These are phyloP conservation scores for Didymella lethalis DNA, from an alignment of 2,329 filamentous ascomycete species.

Conservation along the genomic window DNA sequence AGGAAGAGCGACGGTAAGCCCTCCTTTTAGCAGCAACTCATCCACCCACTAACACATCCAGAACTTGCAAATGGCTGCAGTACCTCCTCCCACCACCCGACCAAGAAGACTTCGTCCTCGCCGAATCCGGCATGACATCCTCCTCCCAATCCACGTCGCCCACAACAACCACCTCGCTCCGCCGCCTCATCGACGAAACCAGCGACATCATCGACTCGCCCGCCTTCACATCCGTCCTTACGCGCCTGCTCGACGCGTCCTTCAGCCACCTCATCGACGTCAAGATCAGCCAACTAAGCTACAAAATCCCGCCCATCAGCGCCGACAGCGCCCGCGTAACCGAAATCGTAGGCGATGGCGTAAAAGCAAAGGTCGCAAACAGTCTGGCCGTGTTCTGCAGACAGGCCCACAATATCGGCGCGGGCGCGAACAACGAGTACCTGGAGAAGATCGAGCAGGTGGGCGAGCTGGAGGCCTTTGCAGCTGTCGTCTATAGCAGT, in stretches of 20 bases:
- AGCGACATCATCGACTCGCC: conserved; percentile 95
- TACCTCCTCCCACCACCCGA: conserved; percentile 82
- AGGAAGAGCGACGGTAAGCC: conserved; percentile 65
- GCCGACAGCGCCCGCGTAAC: conserved; percentile 55
- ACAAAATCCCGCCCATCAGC: conserved; percentile 66
- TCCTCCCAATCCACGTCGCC: conserved; percentile 49
- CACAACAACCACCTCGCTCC: conserved; percentile 65
- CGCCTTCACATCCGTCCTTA: conserved; percentile 84
- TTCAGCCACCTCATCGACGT: conserved; percentile 85
- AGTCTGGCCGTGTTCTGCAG: conserved; percentile 88
- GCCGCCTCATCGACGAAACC: conserved; percentile 91
- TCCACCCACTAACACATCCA: conserved; percentile 29
- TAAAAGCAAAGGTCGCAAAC: conserved; percentile 80
- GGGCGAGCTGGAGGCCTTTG: conserved; percentile 80
- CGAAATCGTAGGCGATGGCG: conserved; percentile 61
- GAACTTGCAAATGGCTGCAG: conserved; percentile 75
- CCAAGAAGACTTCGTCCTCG: conserved; percentile 83
- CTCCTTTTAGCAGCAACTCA: neutral
- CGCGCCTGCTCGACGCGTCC: conserved; percentile 82
- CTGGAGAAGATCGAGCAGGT: conserved; percentile 76
- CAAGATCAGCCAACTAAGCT: conserved; percentile 81
- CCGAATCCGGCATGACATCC: conserved; percentile 78
- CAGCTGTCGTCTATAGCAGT: conserved; percentile 85
- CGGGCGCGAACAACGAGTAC: conserved; percentile 61
- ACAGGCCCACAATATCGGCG: conserved; percentile 88